Conservation (phyloP, 192 early-diverging fungal species). For the Gigaspora rosea region DNA sequence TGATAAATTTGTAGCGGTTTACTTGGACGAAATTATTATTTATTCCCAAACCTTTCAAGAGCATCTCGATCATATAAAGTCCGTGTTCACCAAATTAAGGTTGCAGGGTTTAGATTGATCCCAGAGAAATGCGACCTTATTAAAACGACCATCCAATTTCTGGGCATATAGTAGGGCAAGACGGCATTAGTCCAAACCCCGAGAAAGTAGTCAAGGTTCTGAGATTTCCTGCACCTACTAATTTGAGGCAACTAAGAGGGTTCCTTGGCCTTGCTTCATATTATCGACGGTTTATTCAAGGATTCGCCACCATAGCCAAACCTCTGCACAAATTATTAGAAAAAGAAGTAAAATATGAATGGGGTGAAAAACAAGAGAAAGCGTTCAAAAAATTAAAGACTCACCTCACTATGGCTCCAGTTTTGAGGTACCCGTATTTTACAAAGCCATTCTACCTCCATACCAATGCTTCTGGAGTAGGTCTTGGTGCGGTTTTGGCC, state of each 20-base stretch:
- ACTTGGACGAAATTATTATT: slow-evolving; percentile 49
- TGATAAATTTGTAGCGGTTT: slow-evolving; percentile 38
- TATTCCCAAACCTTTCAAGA: slow-evolving; percentile 39
- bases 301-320: background rate
- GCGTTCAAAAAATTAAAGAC: background rate
- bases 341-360: slow-evolving; percentile 2
- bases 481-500: too few relatives aligned
- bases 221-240: background rate
- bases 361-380: background rate
- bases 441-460: background rate
- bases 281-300: background rate
- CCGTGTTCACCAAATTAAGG: background rate
- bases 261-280: background rate
- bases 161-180: background rate
- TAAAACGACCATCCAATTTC: background rate
- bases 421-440: background rate
- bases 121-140: background rate
- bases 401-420: background rate
- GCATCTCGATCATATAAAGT: slow-evolving; percentile 33
- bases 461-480: background rate
- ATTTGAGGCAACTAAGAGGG: background rate
- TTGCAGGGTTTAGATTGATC: background rate
- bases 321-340: background rate
- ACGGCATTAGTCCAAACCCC: background rate
- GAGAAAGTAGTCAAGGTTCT: background rate